Base-by-base conservation (phyloP, 2,329 filamentous ascomycete genomes). In the Phoma sp. region DNA sequence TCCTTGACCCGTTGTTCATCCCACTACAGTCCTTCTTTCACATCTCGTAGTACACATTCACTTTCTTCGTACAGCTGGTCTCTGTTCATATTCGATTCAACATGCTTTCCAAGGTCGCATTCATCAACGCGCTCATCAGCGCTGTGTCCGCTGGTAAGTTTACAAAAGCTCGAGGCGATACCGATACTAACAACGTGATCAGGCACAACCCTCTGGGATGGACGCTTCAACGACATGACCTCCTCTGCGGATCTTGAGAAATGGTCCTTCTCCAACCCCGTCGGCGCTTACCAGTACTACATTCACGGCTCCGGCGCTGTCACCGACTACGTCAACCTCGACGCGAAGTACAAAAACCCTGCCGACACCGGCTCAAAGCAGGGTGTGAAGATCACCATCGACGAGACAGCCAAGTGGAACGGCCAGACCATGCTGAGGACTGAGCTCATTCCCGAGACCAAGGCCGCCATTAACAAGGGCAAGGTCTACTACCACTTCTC, bases 241-340 rank as follows among this genome's bases (percentile, higher is more conserved):
- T 78, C 82, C 10, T 80, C 80, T 41, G 65, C 78, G 4, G 85
- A 88, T 68, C 79, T 89, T 33, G 76, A 79, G 63, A 80, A 81
- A 36, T 88, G 87, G 87, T 86, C 83, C 8, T 90, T 84, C 81
- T 79, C 80, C 13, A 88, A 85, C 74, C 83, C 87, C 71, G 84
- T 88, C 65, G 86, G 86, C 1, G 81, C 85, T 0, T 92, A 89
- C 76, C 88, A 91, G 73, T 91, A 88, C 80, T 91, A 91, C 78
- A 91, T 90, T 68, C 88, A 91, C 77, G 89, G 88, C 33, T 75
- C 78, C 10, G 82, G 80, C n/a, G 36, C 76, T 1, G 80, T 85
- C 9, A 78, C 79, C 32, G 75, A 84, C 64, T 90, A 90, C 74
- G 81, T 90, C 61, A 85, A 85, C 65, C 78, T 90, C 32, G 83